phyloP scores from a whole-genome alignment of 805 yeast genomes.

The Sugiyamaella qingdaonensis region DNA sequence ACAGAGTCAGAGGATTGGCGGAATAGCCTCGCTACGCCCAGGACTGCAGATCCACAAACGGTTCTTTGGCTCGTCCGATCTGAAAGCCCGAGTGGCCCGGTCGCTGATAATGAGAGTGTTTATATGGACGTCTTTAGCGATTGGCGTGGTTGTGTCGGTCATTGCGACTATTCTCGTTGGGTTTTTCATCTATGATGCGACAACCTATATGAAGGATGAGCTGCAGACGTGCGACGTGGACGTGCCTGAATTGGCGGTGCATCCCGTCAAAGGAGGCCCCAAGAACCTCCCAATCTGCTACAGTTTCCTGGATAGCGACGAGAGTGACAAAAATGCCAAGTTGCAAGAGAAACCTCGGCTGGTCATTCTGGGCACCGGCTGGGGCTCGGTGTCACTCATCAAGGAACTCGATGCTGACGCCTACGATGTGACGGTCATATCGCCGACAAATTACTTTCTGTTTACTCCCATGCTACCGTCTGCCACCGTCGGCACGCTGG shows the following conservation, averaged over 20 bases:
- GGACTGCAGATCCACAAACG: no score
- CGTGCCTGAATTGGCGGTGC: conserved; percentile 50
- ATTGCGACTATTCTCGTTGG: conserved; percentile 33
- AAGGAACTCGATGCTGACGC: conserved; percentile 49
- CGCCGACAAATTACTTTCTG: conserved; percentile 65
- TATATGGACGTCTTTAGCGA: conserved; percentile 16
- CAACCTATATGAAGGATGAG: conserved; percentile 45
- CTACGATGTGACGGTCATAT: conserved; percentile 61
- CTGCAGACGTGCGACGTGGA: conserved; percentile 32
- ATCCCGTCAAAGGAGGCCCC: conserved; percentile 63
- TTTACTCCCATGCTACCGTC: conserved; percentile 68
- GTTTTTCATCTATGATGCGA: conserved; percentile 61
- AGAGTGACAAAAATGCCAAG: conserved; percentile 35
- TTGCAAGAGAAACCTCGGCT: conserved; percentile 45
- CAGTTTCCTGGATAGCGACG: conserved; percentile 54
- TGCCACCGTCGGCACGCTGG: conserved; percentile 68
- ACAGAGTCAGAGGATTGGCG: no score
- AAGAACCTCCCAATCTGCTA: conserved; percentile 62
- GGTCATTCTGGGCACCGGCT: conserved; percentile 64
- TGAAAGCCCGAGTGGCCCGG: background rate
- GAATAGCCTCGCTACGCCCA: no score
- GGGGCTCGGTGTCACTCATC: conserved; percentile 64
- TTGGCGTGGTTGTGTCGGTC: conserved; percentile 19
- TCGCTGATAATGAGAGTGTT: conserved; percentile 8
- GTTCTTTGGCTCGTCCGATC: no score